Evolutionary conservation across 805 yeast species (phyloP), one percentile per base, ranked within the genome.

Genomic region (Citeromyces nyonsensis): DNA sequence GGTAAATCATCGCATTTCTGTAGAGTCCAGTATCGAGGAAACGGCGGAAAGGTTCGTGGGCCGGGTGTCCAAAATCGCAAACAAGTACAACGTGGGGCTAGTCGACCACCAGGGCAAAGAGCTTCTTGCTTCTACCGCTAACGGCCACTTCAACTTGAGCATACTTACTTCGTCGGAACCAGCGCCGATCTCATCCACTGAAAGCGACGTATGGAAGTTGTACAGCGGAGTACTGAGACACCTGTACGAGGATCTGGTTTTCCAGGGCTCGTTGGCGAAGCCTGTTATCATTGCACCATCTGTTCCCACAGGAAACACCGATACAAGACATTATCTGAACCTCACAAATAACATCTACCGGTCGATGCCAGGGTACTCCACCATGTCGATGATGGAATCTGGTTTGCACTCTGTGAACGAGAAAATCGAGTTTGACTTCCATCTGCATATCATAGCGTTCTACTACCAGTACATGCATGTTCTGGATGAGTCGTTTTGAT

Each of bases 341-440:
- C 54, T 73, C 44, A 59, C 75, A 10, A 54, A 52, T 33, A 60
- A 70, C 45, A 69, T 73, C 35, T 73, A 59, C 55, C 61, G 81
- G 41, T 72, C 62, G 47, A 57, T 62, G 27, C 75, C 80, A 7
- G 64, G 60, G 25, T 38, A 44, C 18, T 31, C 38, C 8, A 36
- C 37, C n/a, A 29, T 37, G 3, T 37, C 36, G 10, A 22, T 33
- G 11, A 18, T 40, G 22, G 55, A 52, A 26, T 48, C 48, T 28
- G 52, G 59, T 28, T 52, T 61, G 24, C 86, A 78, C 51, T 68
- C 79, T 18, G 76, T 75, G 11, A 65, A 76, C 45, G 86, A 78
- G 45, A 61, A 56, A 40, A 46, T 71, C 24, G 48, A 53, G 8
- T 51, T 71, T 39, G 64, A 63, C 33, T 54, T 60, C 25, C 85